Percentiles rank a stretch among this genome's conserved stretches.
Evolutionary conservation across 2,329 filamentous ascomycete genomes (phyloP).

Genomic region (Diaporthe ilicicola): DNA sequence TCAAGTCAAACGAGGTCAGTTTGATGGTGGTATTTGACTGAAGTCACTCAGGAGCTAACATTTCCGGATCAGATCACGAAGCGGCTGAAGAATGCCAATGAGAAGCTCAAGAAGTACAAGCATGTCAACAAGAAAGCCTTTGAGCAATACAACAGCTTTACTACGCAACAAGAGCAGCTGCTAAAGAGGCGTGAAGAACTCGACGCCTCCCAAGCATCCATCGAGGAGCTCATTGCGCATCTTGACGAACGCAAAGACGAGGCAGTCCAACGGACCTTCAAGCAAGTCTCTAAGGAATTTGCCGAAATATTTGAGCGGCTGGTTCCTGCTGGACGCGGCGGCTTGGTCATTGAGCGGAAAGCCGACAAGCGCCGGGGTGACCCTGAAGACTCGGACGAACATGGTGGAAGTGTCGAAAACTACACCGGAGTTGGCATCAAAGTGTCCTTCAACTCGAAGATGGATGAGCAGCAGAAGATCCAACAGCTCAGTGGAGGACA

Average conservation of each 20-base stretch:
- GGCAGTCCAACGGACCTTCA: slow-evolving; percentile 97
- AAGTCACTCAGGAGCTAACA: background rate
- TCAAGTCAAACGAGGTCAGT: slow-evolving; percentile 78
- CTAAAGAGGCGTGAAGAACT: slow-evolving; percentile 87
- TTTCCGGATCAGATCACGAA: slow-evolving; percentile 58
- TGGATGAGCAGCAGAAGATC: slow-evolving; percentile 96
- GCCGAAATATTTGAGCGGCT: slow-evolving; percentile 92
- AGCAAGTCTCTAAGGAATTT: slow-evolving; percentile 95
- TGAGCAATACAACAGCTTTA: slow-evolving; percentile 98
- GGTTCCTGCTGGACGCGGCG: slow-evolving; percentile 90
- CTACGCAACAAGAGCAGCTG: slow-evolving; percentile 86
- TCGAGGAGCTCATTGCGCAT: slow-evolving; percentile 90
- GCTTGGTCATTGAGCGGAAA: slow-evolving; percentile 91
- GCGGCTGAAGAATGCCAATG: slow-evolving; percentile 88
- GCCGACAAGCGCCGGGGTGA: slow-evolving; percentile 74
- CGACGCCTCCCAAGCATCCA: slow-evolving; percentile 84
- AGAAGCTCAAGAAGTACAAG: slow-evolving; percentile 93
- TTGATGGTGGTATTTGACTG: background rate
- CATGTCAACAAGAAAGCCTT: slow-evolving; percentile 99
- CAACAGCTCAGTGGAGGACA: slow-evolving; percentile 97
- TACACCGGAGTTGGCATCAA: slow-evolving; percentile 97
- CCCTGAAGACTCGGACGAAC: slow-evolving; percentile 73
- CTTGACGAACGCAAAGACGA: slow-evolving; percentile 97
- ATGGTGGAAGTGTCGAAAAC: slow-evolving; percentile 83
- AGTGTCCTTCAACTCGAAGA: slow-evolving; percentile 97